A percentile compares a stretch with the other conserved stretches of the same genome.
Evolutionary conservation across 306 rosid species (phyloP).

Genomic region (Leucaena leucocephala): DNA sequence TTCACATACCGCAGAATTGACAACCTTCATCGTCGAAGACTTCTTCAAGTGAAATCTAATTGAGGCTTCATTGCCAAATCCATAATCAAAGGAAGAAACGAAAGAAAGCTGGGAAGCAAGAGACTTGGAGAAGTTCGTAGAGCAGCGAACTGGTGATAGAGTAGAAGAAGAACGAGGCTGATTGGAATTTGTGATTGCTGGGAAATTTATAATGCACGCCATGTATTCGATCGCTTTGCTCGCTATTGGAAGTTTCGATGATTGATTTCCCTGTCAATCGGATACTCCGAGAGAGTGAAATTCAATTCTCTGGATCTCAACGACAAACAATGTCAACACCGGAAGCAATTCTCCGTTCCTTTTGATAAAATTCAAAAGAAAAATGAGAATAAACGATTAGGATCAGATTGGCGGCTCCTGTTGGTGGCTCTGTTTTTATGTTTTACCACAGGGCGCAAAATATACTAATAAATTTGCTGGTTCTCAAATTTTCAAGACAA

Average conservation of each 20-base stretch:
- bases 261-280: background rate
- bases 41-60: background rate
- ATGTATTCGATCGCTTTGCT: background rate
- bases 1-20: conserved; percentile 26
- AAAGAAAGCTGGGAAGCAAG: conserved; percentile 35
- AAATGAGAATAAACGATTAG: background rate
- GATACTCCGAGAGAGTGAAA: background rate
- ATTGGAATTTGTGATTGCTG: background rate
- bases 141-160: conserved; percentile 14
- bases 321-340: background rate
- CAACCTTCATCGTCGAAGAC: conserved; percentile 7
- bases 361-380: background rate
- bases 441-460: background rate
- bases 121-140: conserved; percentile 15
- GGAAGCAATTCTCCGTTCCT: background rate
- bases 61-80: background rate
- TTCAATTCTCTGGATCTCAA: background rate
- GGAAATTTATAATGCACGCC: conserved; percentile 21
- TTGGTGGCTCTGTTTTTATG: background rate
- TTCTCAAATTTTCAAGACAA: background rate
- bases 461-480: background rate
- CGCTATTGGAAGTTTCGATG: background rate
- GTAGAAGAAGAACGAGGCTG: conserved; percentile 5
- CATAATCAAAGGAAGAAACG: background rate
- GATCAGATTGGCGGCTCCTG: background rate